Percentiles rank a stretch among this genome's conserved stretches.
Conservation (phyloP, 2,329 filamentous ascomycete genomes). For the Talaromyces sp. region DNA sequence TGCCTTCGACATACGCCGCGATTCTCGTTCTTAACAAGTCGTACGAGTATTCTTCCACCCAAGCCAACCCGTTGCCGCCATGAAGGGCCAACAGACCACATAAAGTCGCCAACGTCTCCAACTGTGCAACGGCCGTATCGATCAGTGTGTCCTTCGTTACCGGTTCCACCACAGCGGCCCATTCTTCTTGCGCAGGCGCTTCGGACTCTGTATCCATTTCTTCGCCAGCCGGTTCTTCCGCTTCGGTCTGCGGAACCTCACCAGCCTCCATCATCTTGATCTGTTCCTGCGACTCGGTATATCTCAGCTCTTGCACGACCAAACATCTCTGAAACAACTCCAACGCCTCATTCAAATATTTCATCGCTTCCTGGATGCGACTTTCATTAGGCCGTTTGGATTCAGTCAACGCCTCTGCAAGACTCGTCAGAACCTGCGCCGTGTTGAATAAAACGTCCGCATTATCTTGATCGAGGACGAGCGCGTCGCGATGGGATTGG, state of each 20-base stretch:
- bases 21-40: slow-evolving; percentile 56
- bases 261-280: slow-evolving; percentile 37
- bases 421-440: slow-evolving; percentile 65
- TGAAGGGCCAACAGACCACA: slow-evolving; percentile 51
- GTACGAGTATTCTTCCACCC: slow-evolving; percentile 58
- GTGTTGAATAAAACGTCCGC: slow-evolving; percentile 70
- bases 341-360: slow-evolving; percentile 60
- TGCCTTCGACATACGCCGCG: slow-evolving; percentile 50
- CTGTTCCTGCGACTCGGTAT: slow-evolving; percentile 48
- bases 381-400: slow-evolving; percentile 48
- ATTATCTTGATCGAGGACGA: slow-evolving; percentile 61
- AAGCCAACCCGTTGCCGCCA: slow-evolving; percentile 49
- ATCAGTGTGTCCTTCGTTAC: slow-evolving; percentile 64
- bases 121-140: slow-evolving; percentile 65
- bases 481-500: slow-evolving; percentile 62
- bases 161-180: slow-evolving; percentile 66
- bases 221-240: not conserved
- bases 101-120: slow-evolving; percentile 55
- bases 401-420: slow-evolving; percentile 61
- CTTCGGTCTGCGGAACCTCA: not conserved
- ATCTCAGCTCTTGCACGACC: slow-evolving; percentile 52
- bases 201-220: slow-evolving; percentile 25
- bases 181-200: slow-evolving; percentile 54
- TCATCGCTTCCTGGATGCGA: slow-evolving; percentile 49
- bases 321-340: slow-evolving; percentile 60